Evolutionary conservation across 2,329 filamentous ascomycete species (phyloP).

Genomic region (Nannizziopsis arthrosporioides): DNA sequence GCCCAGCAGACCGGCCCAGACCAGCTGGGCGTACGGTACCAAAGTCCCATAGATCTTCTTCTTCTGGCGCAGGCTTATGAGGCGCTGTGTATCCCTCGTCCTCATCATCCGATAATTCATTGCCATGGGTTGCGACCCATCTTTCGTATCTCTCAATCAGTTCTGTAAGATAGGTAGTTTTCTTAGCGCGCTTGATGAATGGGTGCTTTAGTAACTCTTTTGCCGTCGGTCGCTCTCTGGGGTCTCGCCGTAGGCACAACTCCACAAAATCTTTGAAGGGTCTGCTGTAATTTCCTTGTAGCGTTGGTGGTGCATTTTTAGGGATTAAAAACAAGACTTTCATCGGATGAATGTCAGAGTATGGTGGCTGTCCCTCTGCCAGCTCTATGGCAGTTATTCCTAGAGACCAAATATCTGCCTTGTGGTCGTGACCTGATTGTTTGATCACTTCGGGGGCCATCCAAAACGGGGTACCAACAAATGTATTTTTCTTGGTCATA

Average conservation of each 20-base stretch:
- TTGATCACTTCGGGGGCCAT: constrained; percentile 99
- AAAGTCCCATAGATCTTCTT: constrained; percentile 96
- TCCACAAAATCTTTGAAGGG: constrained; percentile 77
- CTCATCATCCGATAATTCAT: constrained; percentile 54
- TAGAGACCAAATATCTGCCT: constrained; percentile 94
- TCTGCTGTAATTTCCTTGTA: constrained; percentile 72
- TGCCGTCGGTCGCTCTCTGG: constrained; percentile 74
- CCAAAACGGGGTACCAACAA: constrained; percentile 97
- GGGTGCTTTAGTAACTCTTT: constrained; percentile 79
- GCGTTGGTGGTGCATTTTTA: constrained; percentile 74
- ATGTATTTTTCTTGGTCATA: constrained; percentile 99
- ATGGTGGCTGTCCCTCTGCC: constrained; percentile 83
- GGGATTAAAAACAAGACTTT: constrained; percentile 94
- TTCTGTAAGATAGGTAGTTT: constrained; percentile 92
- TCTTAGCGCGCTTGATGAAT: constrained; percentile 83
- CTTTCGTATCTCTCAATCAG: constrained; percentile 81
- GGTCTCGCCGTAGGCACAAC: constrained; percentile 76
- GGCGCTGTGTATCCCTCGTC: constrained; percentile 40
- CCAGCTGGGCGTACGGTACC: constrained; percentile 80
- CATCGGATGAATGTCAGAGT: constrained; percentile 96
- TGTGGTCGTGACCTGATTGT: constrained; percentile 94
- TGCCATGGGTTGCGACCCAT: constrained; percentile 72
- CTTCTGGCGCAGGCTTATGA: constrained; percentile 38
- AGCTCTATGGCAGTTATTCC: constrained; percentile 90
- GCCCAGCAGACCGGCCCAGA: constrained; percentile 51